phyloP scores from a whole-genome alignment of 768 basidiomycete genomes.

The Holtermannia corniformis region DNA sequence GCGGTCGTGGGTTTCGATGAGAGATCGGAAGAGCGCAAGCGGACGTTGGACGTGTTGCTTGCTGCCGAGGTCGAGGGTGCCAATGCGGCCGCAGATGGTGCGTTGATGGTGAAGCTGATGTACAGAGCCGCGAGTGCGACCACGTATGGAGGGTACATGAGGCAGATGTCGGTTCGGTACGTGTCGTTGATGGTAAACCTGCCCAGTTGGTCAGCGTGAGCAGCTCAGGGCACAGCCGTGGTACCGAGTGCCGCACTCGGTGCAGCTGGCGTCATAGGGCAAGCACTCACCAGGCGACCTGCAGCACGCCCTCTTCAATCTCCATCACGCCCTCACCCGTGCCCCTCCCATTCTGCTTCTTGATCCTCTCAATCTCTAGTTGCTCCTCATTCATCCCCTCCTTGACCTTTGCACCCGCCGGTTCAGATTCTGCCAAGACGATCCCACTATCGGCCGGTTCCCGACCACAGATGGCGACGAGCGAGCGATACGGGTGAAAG shows the following conservation, averaged over 20 bases:
- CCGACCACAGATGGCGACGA: conserved; percentile 64
- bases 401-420: conserved; percentile 1
- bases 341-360: conserved; percentile 33
- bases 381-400: conserved; percentile 24
- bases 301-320: conserved; percentile 53
- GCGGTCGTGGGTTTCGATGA: conserved; percentile 32
- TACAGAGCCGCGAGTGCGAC: conserved; percentile 88
- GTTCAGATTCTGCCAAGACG: conserved; percentile 21
- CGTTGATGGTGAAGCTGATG: conserved; percentile 57
- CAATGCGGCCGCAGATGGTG: conserved; percentile 25
- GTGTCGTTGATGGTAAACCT: conserved; percentile 98
- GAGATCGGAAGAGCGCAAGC: conserved; percentile 22
- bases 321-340: conserved; percentile 37
- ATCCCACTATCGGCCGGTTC: conserved; percentile 45
- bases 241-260: background rate
- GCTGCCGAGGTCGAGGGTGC: background rate
- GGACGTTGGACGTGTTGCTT: conserved; percentile 7
- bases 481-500: conserved; percentile 89
- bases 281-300: conserved; percentile 72
- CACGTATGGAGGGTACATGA: conserved; percentile 90
- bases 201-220: background rate
- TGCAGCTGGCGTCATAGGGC: background rate
- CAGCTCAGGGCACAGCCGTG: background rate
- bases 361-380: conserved; percentile 19
- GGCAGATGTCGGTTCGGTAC: conserved; percentile 81